Conservation (phyloP, 2,329 filamentous ascomycete species). For the Moelleriella libera region DNA sequence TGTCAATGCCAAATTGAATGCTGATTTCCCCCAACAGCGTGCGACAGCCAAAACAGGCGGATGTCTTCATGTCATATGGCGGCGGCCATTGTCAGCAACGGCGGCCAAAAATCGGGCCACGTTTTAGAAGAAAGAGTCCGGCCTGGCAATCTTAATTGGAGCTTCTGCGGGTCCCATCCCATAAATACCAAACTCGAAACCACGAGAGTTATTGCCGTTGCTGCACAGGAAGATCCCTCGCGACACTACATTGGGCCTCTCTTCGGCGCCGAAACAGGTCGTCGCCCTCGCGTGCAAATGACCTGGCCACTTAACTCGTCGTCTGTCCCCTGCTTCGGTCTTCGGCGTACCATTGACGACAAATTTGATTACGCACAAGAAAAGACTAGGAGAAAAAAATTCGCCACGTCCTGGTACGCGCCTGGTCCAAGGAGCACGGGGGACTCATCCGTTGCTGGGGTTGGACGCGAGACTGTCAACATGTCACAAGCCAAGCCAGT, state of each 20-base stretch:
- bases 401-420: no score
- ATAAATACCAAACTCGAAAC: neutral
- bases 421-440: no score
- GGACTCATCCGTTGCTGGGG: neutral
- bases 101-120: no score
- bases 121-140: no score
- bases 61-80: neutral
- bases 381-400: no score
- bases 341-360: no score
- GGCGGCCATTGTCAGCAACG: neutral
- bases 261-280: neutral
- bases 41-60: neutral
- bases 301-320: no score
- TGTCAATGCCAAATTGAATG: neutral
- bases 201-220: neutral
- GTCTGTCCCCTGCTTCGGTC: no score
- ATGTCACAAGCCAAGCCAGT: neutral
- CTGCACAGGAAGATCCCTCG: neutral
- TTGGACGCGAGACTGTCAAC: neutral
- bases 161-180: neutral
- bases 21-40: no score
- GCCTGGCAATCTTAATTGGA: neutral
- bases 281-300: no score
- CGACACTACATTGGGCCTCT: neutral
- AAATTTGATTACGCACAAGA: no score